phyloP scores from a whole-genome alignment of 805 yeast genomes.

The Yamadazyma olivae region DNA sequence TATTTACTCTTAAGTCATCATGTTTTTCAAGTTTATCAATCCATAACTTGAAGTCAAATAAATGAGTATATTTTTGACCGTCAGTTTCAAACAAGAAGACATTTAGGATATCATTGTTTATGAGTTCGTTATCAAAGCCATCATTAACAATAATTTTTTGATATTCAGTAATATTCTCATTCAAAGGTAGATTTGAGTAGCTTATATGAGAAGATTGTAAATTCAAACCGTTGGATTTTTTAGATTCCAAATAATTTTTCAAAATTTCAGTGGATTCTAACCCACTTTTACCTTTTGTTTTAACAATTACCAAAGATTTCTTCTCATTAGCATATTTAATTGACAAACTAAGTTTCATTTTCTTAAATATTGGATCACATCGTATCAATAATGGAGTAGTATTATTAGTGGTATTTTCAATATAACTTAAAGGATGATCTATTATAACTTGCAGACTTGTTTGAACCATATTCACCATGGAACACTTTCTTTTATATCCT shows the following conservation, averaged over 20 bases:
- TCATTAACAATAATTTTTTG: slow-evolving; percentile 30
- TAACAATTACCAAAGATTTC: slow-evolving; percentile 30
- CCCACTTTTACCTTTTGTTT: slow-evolving; percentile 18
- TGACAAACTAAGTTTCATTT: slow-evolving; percentile 27
- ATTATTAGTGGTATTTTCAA: slow-evolving; percentile 16
- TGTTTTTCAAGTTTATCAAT: slow-evolving; percentile 13
- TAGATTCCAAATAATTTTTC: slow-evolving; percentile 8
- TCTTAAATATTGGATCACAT: slow-evolving; percentile 19
- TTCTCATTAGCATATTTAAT: slow-evolving; percentile 13
- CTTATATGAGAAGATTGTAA: slow-evolving; percentile 29
- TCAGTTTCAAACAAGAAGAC: slow-evolving; percentile 24
- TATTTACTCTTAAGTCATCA: neutral
- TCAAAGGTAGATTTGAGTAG: slow-evolving; percentile 25
- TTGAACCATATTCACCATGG: slow-evolving; percentile 15
- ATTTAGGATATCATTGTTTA: slow-evolving; percentile 17
- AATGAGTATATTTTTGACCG: slow-evolving; percentile 12
- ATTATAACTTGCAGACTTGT: slow-evolving; percentile 14
- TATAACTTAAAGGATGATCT: slow-evolving; percentile 20
- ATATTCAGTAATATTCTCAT: slow-evolving; percentile 9
- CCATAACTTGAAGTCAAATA: slow-evolving; percentile 28
- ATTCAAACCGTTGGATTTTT: neutral
- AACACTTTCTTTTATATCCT: slow-evolving; percentile 14
- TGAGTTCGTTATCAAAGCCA: slow-evolving; percentile 13
- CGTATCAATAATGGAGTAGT: slow-evolving; percentile 29
- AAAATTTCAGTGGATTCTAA: slow-evolving; percentile 10